phyloP scores from a whole-genome alignment of 768 basidiomycete genomes.

The Termitomyces bulborhizus region DNA sequence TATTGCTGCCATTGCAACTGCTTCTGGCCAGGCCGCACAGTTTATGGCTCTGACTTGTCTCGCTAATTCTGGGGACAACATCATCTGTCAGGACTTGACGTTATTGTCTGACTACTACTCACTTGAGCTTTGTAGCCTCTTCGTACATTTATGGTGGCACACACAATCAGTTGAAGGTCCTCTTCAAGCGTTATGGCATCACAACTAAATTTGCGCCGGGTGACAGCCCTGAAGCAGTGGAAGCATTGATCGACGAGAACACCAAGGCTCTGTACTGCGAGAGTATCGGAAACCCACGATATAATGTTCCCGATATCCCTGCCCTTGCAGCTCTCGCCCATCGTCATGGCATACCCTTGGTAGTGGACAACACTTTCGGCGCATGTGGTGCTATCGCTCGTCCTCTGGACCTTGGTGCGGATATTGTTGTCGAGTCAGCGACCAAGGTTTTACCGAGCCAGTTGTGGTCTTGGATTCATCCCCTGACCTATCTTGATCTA shows the following conservation, averaged over 20 bases:
- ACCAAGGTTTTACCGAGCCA: background rate
- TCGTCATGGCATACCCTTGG: slow-evolving; percentile 48
- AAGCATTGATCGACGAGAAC: slow-evolving; percentile 48
- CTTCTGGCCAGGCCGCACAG: slow-evolving; percentile 60
- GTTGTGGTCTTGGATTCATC: slow-evolving; percentile 16
- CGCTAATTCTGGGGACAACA: slow-evolving; percentile 54
- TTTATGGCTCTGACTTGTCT: slow-evolving; percentile 52
- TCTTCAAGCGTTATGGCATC: slow-evolving; percentile 36
- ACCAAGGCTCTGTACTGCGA: slow-evolving; percentile 57
- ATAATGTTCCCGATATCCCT: slow-evolving; percentile 43
- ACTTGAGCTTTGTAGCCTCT: background rate
- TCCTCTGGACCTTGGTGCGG: slow-evolving; percentile 21
- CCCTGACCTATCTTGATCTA: slow-evolving; percentile 32
- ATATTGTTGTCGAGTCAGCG: slow-evolving; percentile 26
- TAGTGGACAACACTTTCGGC: slow-evolving; percentile 68
- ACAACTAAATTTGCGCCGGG: slow-evolving; percentile 44
- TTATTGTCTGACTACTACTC: slow-evolving; percentile 10
- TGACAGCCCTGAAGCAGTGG: slow-evolving; percentile 41
- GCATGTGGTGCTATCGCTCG: slow-evolving; percentile 42
- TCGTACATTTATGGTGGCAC: slow-evolving; percentile 28
- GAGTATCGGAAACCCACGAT: slow-evolving; percentile 58
- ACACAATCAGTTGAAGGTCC: slow-evolving; percentile 55
- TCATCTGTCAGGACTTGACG: slow-evolving; percentile 42
- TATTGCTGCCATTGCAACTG: slow-evolving; percentile 47
- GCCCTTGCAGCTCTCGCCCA: slow-evolving; percentile 63